Base-by-base conservation (phyloP, 139 green algal genomes). In the Zygnema cylindricum region DNA sequence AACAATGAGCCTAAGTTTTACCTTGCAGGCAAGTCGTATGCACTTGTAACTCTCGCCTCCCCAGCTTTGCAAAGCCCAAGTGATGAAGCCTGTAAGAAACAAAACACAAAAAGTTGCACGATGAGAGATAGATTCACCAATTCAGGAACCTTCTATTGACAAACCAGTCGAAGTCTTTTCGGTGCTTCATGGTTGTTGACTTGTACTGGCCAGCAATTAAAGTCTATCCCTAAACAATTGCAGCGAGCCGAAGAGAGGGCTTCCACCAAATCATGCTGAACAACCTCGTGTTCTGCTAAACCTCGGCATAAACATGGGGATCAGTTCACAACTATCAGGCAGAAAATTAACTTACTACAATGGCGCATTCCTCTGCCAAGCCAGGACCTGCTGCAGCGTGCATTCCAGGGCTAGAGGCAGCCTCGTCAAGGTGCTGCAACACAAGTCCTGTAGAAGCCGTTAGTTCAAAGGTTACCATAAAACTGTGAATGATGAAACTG, bases 31-130 rank as follows among this genome's bases (percentile, higher is more conserved):
- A 92, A 76, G 42, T 92, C 63, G 43, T 91, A 87, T 1, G 33
- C 88, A 69, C 83, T 40, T 2, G 88, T 92, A 22, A 92, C 63
- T 32, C 43, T 89, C 25, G 88, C 88, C 11, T 92, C 88, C 22
- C 88, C 88, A 1, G 76, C 85, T 86, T 84, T 83, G 84, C 82
- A 91, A 3, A 40, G 55, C 1, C 82, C 85, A 42, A 75, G 42
- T 16, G 41, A 83, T 55, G 76, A 49, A 16, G 25, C 22, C 69
- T 55, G 79, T 42, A 86, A 49, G 16, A 63, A 63, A 16, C 49
- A 7, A 63, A 16, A 63, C 7, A 63, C 7, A 63, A 63, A 16
- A 16, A n/a, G n/a, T n/a, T n/a, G n/a, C n/a, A n/a, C n/a, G n/a
- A n/a, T n/a, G n/a, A n/a, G n/a, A n/a, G n/a, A n/a, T n/a, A n/a